Evolutionary conservation across 2,329 filamentous ascomycete genomes (phyloP), one percentile per base, ranked within the genome.

Genomic region (Fusarium coffeatum): DNA sequence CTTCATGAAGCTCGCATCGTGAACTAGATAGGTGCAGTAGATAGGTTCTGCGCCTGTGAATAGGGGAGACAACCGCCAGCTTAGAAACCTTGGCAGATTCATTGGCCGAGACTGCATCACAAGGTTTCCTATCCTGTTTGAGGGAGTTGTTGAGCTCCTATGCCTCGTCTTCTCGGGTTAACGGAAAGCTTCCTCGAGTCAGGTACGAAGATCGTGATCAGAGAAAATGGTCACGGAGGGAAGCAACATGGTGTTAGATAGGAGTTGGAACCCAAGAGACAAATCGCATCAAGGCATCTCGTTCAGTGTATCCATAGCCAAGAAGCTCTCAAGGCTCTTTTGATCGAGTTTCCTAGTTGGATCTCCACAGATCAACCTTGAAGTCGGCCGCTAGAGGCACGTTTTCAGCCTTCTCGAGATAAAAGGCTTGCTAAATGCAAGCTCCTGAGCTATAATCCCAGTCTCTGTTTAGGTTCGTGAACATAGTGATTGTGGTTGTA

Each of bases 171-270:
- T 25, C 13, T 41, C 50, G 48, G 54, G 51, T 37, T 34, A 22
- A 45, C 22, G 58, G 50, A 41, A 37, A 46, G 41, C 32, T 59
- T 34, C 25, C 42, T 63, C 23, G 67, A 70, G 67, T 71, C 67
- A 70, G 47, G 60, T 55, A 50, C 23, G 41, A 25, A 54, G 40
- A 59, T 71, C 49, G 43, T 47, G 63, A 71, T 64, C 59, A 41
- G 18, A 50, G 42, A 43, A 18, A 56, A 37, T 6, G 48, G 13
- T 37, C 34, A 50, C 32, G 25, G 22, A 48, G 40, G 22, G 25
- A 59, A 56, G 45, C 22, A 37, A 37, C 15, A 22, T 25, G 28
- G 54, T 59, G 45, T 20, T 43, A 49, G 34, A 55, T 16, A 22
- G 47, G n/a, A 41, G 22, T 16, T 22, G 30, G 22, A 57, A 43